Evolutionary conservation across 2,329 filamentous ascomycete genomes (phyloP).

Genomic region (Phyllosticta capitalensis): DNA sequence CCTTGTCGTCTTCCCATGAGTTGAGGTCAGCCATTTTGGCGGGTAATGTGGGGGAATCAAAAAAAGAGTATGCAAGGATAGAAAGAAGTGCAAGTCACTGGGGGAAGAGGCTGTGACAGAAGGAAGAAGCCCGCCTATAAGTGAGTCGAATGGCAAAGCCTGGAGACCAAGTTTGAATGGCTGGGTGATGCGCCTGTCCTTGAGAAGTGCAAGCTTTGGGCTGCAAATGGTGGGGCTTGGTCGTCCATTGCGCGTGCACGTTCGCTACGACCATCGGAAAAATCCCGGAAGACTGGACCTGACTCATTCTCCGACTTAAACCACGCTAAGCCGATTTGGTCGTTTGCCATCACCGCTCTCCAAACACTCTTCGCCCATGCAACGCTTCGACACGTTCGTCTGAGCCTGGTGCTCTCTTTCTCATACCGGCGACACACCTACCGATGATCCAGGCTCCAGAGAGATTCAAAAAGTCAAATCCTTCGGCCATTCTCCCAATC

Average conservation of each 20-base stretch:
- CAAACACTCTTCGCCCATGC: neutral
- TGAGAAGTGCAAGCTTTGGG: neutral
- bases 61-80: neutral
- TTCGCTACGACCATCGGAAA: neutral
- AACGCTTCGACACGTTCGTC: neutral
- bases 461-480: neutral
- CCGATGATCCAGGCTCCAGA: too few relatives aligned
- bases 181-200: neutral
- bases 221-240: neutral
- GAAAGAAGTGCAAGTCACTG: neutral
- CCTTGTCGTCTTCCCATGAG: slow-evolving; percentile 83
- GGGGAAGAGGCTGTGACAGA: neutral
- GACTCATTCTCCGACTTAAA: neutral
- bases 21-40: slow-evolving; percentile 73
- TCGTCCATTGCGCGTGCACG: neutral
- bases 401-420: neutral
- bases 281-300: neutral
- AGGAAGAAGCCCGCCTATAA: neutral
- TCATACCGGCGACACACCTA: neutral
- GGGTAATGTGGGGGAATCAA: slow-evolving; percentile 1
- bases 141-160: neutral
- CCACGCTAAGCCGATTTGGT: neutral
- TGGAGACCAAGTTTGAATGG: neutral
- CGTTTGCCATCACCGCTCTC: neutral
- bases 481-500: neutral